phyloP scores from a whole-genome alignment of 441 rosid genomes.

The Syzygium malaccense region DNA sequence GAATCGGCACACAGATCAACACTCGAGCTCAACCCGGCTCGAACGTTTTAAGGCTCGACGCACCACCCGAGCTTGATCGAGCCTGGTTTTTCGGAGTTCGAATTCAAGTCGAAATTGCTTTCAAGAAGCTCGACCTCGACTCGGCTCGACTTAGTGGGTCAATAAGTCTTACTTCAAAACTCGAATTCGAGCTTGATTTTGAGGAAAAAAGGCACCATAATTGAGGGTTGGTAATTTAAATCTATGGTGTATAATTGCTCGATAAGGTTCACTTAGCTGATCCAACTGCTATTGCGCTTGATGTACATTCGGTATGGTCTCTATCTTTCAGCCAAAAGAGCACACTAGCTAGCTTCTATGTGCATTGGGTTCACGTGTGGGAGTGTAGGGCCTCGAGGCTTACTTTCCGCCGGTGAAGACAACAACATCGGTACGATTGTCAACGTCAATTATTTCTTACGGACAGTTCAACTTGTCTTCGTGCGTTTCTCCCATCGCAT shows the following conservation, averaged over 20 bases:
- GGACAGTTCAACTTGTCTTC: neutral
- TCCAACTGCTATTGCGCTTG: neutral
- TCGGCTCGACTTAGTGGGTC: neutral
- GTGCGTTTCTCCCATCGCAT: neutral
- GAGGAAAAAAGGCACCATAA: neutral
- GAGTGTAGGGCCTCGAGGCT: neutral
- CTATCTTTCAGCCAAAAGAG: neutral
- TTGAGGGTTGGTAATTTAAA: neutral
- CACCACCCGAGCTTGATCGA: rapidly evolving
- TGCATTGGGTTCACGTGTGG: neutral
- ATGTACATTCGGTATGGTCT: neutral
- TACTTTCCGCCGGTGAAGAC: neutral
- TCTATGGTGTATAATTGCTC: neutral
- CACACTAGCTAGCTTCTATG: neutral
- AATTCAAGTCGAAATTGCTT: neutral
- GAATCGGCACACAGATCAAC: neutral
- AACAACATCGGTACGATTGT: neutral
- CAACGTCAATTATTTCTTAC: neutral
- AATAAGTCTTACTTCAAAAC: neutral
- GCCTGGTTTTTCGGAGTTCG: neutral
- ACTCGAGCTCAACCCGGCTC: rapidly evolving
- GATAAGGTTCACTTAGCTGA: neutral
- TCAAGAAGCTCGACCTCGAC: too few species aligned
- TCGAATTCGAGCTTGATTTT: neutral
- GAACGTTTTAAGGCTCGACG: neutral